These are phyloP conservation scores for Bifiguratus adelaidae DNA, from an alignment of 192 early-diverging fungal species.

Conservation along the genomic window DNA sequence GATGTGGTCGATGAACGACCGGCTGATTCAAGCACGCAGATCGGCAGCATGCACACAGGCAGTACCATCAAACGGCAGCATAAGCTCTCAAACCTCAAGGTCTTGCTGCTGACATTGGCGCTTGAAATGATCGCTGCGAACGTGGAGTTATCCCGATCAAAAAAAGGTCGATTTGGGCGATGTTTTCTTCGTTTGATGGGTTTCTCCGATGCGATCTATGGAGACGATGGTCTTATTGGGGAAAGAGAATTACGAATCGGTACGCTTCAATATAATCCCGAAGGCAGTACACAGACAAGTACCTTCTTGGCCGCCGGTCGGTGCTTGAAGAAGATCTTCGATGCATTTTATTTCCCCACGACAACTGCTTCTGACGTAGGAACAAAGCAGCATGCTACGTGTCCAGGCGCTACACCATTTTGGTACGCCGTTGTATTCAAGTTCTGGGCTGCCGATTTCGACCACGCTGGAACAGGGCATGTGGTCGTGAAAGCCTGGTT, in stretches of 20 bases:
- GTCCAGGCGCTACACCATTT: too few relatives aligned
- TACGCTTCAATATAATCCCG: conserved; percentile 21
- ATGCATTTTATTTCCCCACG: conserved; percentile 24
- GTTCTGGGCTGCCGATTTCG: conserved; percentile 35
- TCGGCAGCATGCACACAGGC: neutral
- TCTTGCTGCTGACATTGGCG: conserved; percentile 30
- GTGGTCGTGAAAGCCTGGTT: conserved; percentile 39
- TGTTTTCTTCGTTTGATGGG: conserved; percentile 36
- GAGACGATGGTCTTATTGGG: conserved; percentile 11
- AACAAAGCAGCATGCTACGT: conserved; percentile 31
- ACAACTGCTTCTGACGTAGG: conserved; percentile 16
- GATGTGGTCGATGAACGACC: conserved; percentile 17
- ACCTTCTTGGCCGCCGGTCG: conserved; percentile 19
- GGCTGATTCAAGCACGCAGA: too few relatives aligned
- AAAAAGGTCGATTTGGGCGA: too few relatives aligned
- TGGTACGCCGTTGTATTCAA: conserved; percentile 40
- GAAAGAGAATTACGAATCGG: conserved; percentile 26
- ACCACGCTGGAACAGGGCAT: conserved; percentile 29
- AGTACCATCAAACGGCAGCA: neutral
- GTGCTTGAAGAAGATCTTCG: conserved; percentile 28
- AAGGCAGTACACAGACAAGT: conserved; percentile 16
- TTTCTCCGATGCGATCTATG: conserved; percentile 29
- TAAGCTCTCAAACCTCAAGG: conserved; percentile 15
- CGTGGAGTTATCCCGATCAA: conserved; percentile 31
- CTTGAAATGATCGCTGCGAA: conserved; percentile 46